Base-by-base conservation (phyloP, 805 yeast genomes). In the Starmerella apicola region DNA sequence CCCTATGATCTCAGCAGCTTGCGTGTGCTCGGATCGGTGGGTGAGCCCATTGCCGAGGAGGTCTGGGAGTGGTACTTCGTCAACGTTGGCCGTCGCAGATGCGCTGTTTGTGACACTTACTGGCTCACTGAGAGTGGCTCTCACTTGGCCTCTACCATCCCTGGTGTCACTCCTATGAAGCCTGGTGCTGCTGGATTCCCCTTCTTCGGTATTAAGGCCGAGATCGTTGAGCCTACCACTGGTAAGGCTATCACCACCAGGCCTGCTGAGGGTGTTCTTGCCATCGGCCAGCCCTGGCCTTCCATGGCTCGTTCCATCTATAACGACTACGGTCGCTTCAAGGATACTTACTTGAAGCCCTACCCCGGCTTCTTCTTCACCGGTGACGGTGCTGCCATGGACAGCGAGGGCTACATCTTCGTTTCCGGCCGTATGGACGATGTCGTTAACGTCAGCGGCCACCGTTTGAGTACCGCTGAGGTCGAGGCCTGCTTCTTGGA, bases 61-160 rank as follows among this genome's bases (percentile, higher is more conserved):
- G 77, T 91, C 51, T 91, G 97, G 97, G 93, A 84, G 61, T 91
- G 98, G 98, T 91, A 91, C 65, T 76, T 81, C 60, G 88, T 82
- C 54, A 74, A 81, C 60, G 78, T 91, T 54, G 98, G 98, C 57
- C 80, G 85, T 55, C 76, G 76, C 44, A 72, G 82, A 59, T 82
- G 94, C 57, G 94, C 85, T 55, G 78, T 88, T 52, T 78, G 83
- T 55, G 98, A 91, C 65, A 91, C 98, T 34, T 85, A 85, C 73
- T 91, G 98, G 98, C 95, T 86, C 68, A 91, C 97, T 28, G 98
- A 91, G 67, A 79, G 94, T 12, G 98, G 98, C 41, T 81, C 95
- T 26, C 96, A 88, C 59, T 70, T 91, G 61, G 80, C 91, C 61
- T 80, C 95, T 33, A 95, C 97, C 47, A 63, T 91, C 54, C 94